phyloP scores from a whole-genome alignment of 345 rosid genomes.

The Eucalyptus sideroxylon region DNA sequence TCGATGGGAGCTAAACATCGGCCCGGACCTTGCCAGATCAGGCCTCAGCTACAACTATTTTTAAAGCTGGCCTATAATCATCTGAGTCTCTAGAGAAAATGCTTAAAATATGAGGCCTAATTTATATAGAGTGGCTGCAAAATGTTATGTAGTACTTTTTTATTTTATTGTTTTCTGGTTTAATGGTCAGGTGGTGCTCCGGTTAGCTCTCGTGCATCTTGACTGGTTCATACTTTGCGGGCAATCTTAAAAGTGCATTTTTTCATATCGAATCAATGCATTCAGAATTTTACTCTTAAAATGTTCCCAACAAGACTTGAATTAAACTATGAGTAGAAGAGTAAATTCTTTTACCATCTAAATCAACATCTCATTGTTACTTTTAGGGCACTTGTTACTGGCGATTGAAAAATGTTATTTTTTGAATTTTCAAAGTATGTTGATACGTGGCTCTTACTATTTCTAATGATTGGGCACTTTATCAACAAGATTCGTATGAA shows the following conservation, averaged over 20 bases:
- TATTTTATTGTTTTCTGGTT: too few species aligned
- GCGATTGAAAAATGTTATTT: neutral
- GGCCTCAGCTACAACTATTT: neutral
- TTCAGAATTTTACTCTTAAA: too few species aligned
- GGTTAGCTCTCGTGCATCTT: neutral
- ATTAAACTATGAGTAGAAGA: too few species aligned
- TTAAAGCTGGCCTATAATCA: neutral
- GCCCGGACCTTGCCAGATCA: neutral
- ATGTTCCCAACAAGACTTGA: fast-evolving
- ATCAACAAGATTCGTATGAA: neutral
- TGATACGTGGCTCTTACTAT: neutral
- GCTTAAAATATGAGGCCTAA: neutral
- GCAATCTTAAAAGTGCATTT: fast-evolving
- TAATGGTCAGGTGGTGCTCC: neutral
- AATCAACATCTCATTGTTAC: neutral
- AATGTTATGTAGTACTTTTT: neutral
- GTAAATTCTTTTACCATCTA: neutral
- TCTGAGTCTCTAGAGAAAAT: neutral
- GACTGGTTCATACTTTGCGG: neutral
- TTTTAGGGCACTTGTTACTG: neutral
- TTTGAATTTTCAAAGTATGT: neutral
- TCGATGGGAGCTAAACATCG: neutral
- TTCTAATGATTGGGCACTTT: neutral
- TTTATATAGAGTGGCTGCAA: neutral
- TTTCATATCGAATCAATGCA: fast-evolving